Evolutionary conservation across 306 rosid species (phyloP).

Genomic region (Acmispon strigosus): DNA sequence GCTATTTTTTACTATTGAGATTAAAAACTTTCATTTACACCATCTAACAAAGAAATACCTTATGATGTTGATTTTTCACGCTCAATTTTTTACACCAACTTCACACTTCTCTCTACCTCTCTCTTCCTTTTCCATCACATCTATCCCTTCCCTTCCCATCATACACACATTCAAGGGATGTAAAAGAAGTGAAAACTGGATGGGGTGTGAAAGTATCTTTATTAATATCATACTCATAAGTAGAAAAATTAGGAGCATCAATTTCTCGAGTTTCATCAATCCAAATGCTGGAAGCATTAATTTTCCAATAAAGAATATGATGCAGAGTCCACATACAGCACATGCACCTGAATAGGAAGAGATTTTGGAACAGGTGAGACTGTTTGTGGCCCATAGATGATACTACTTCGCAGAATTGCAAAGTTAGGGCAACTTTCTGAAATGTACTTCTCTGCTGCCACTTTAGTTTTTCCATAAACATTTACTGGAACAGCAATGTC

Average conservation of each 20-base stretch:
- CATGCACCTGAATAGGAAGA: conserved; percentile 82
- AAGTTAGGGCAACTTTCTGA: conserved; percentile 55
- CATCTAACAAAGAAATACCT: neutral
- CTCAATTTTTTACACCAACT: too few species aligned
- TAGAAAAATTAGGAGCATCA: neutral
- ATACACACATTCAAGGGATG: too few species aligned
- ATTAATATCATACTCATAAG: neutral
- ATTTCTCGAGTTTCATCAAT: neutral
- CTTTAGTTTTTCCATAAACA: conserved; percentile 81
- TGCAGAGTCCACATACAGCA: neutral
- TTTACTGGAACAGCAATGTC: conserved; percentile 62
- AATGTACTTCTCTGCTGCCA: conserved; percentile 71
- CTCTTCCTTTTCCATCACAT: too few species aligned
- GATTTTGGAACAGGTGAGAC: conserved; percentile 81
- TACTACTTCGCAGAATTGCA: conserved; percentile 89
- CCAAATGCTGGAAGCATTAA: conserved; percentile 8
- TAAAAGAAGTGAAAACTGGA: too few species aligned
- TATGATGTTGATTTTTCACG: neutral
- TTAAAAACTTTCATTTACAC: neutral
- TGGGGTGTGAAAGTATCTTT: too few species aligned
- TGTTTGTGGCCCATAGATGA: conserved; percentile 89
- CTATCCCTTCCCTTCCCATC: too few species aligned
- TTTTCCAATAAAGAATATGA: conserved; percentile 14
- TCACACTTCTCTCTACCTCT: too few species aligned
- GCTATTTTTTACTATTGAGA: neutral